These are phyloP conservation scores for Aurantiochytrium sp. DNA, from an alignment of 108 stramenopile genomes.

Conservation along the genomic window DNA sequence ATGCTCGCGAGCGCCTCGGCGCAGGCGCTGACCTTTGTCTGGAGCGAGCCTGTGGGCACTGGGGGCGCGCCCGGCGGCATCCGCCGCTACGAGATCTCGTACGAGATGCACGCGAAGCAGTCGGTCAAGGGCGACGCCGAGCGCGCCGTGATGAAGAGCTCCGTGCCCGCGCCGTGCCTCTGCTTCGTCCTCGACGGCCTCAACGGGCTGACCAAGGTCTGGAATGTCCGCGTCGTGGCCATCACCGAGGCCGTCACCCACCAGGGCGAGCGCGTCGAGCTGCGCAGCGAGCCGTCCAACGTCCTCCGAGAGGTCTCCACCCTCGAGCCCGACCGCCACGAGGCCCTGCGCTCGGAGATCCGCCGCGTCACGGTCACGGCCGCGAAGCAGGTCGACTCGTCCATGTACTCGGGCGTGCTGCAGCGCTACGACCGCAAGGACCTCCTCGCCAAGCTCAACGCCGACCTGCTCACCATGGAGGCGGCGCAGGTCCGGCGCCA, in stretches of 20 bases:
- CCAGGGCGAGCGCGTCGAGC: not conserved
- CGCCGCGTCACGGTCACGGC: not conserved
- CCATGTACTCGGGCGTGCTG: not conserved
- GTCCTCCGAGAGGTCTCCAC: not conserved
- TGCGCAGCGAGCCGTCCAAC: conserved; percentile 24
- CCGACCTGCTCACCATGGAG: not conserved
- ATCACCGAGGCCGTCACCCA: not conserved
- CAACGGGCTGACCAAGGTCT: not conserved
- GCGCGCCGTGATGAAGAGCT: not conserved
- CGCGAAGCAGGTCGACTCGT: not conserved
- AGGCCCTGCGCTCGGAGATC: not conserved
- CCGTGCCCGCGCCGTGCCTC: not conserved
- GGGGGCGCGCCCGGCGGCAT: not conserved
- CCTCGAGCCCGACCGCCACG: not conserved
- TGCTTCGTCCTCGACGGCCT: not conserved
- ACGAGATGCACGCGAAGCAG: not conserved
- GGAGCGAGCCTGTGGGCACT: not conserved
- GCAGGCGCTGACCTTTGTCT: not conserved
- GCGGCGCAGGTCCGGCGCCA: not conserved
- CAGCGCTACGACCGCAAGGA: not conserved
- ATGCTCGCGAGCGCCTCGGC: not conserved
- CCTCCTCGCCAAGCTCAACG: not conserved
- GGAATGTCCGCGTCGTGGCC: not conserved
- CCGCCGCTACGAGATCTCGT: not conserved
- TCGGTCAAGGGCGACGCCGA: not conserved